A percentile compares a stretch with the other conserved stretches of the same genome.
Conservation (phyloP, 441 rosid species). For the Gossypium davidsonii region DNA sequence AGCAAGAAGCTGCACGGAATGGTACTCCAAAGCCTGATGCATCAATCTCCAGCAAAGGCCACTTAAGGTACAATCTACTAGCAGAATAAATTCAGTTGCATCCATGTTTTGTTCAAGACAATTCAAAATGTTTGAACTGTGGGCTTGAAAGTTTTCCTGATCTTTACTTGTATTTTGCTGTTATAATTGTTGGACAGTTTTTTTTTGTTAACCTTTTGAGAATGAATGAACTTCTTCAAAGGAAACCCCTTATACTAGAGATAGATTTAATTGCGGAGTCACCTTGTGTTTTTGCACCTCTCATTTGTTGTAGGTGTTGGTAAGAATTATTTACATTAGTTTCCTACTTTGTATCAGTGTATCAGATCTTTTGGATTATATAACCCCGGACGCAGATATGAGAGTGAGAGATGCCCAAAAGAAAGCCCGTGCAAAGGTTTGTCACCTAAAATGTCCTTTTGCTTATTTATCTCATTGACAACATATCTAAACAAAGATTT, state of each 20-base stretch:
- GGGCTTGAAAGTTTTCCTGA: conserved; percentile 6
- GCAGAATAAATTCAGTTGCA: background rate
- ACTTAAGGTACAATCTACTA: conserved; percentile 45
- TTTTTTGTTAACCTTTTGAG: background rate
- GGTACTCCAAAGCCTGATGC: conserved; percentile 84
- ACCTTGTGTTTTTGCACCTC: background rate
- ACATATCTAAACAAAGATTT: conserved; percentile 18
- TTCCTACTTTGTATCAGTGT: conserved; percentile 43
- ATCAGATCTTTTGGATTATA: conserved; percentile 81
- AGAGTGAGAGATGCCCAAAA: conserved; percentile 69
- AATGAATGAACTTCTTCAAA: background rate
- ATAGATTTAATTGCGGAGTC: background rate
- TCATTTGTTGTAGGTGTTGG: background rate
- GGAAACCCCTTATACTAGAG: background rate
- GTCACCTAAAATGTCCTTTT: conserved; percentile 12
- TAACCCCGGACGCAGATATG: conserved; percentile 62
- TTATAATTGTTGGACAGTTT: background rate
- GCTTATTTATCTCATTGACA: conserved; percentile 11
- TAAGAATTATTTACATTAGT: conserved; percentile 10
- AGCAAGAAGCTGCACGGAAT: conserved; percentile 82
- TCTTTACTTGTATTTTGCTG: background rate
- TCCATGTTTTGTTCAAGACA: background rate
- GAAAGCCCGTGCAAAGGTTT: conserved; percentile 69
- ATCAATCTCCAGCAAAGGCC: conserved; percentile 83
- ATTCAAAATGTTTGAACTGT: background rate